Base-by-base conservation (phyloP, 2,329 filamentous ascomycete species). In the Annulohypoxylon truncatum region DNA sequence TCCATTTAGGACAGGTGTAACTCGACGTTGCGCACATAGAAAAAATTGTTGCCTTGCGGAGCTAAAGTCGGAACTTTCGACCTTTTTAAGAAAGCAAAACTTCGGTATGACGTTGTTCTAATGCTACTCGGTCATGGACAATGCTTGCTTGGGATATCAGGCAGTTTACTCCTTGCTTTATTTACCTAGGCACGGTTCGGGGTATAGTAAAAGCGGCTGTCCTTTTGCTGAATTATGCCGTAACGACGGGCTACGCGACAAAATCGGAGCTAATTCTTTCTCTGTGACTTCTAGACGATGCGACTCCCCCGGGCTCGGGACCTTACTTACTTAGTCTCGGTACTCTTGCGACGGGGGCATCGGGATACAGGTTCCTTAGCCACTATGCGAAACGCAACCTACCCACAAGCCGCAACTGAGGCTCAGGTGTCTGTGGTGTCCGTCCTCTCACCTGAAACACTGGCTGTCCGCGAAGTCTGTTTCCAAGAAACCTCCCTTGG, bases 391-490 rank as follows among this genome's bases (percentile, higher is more conserved):
- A 61, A 66, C 53, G 35, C 26, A 64, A 46, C 33, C 35, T 52
- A 28, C 42, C 47, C 47, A 28, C 61, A 64, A 64, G 53, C 65
- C 53, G 33, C 55, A 61, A 50, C 65, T 68, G 55, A 64, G 66
- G 63, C 59, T 69, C 46, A 63, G 56, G 35, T 51, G 33, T 59
- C 52, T 35, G 47, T 57, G 31, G 47, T 57, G 31, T 59, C 46
- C 46, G 47, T 56, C 52, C 53, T 48, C 33, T 28, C 66, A 69
- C 66, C 68, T 70, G 68, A 70, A 70, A 70, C 68, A 38, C 51
- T 66, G 66, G 65, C 33, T 46, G 22, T 60, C 33, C 50, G n/a
- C 31, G 60, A 56, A 15, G 51, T 46, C 15, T 20, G 52, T 53
- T 50, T 59, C 28, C 24, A 44, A 54, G 44, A 54, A 20, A 44